A percentile compares a stretch with the other conserved stretches of the same genome.
phyloP scores from a whole-genome alignment of 139 green algal genomes.

The Edaphochlamys debaryana region DNA sequence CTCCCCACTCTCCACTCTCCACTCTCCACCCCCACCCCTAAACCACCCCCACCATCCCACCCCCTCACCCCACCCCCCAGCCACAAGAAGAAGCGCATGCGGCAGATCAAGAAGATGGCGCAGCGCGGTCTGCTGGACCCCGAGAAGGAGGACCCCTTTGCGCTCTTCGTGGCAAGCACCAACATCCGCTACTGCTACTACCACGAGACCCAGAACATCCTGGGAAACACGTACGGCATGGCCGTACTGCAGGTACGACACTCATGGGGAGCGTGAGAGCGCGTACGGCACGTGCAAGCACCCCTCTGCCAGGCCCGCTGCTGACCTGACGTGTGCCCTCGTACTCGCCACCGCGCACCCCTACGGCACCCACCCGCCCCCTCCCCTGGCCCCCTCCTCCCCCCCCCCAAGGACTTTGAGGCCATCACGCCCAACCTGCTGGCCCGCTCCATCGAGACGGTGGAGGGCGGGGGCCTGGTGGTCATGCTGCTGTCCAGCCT shows the following conservation, averaged over 20 bases:
- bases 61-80: slow-evolving; percentile 46
- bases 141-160: slow-evolving; percentile 98
- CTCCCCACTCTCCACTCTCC: too few relatives aligned
- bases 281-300: too few relatives aligned
- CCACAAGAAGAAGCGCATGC: slow-evolving; percentile 95
- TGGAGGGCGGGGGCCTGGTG: slow-evolving; percentile 96
- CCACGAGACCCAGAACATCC: slow-evolving; percentile 95
- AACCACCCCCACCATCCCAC: background rate
- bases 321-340: too few relatives aligned
- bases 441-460: slow-evolving; percentile 96
- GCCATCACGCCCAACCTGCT: slow-evolving; percentile 98
- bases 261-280: too few relatives aligned
- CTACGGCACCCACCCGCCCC: too few relatives aligned
- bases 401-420: slow-evolving; percentile 94
- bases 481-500: slow-evolving; percentile 93
- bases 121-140: slow-evolving; percentile 92
- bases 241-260: slow-evolving; percentile 92
- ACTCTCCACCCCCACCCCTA: background rate
- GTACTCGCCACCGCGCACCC: too few relatives aligned
- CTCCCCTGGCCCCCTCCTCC: too few relatives aligned
- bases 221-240: slow-evolving; percentile 99
- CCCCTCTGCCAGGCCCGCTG: too few relatives aligned
- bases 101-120: slow-evolving; percentile 97
- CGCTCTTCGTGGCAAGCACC: slow-evolving; percentile 95
- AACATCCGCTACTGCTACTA: slow-evolving; percentile 99